A percentile compares a stretch with the other conserved stretches of the same genome.
These are phyloP conservation scores for Entomortierella parvispora DNA, from an alignment of 192 early-diverging fungal genomes.

Conservation along the genomic window DNA sequence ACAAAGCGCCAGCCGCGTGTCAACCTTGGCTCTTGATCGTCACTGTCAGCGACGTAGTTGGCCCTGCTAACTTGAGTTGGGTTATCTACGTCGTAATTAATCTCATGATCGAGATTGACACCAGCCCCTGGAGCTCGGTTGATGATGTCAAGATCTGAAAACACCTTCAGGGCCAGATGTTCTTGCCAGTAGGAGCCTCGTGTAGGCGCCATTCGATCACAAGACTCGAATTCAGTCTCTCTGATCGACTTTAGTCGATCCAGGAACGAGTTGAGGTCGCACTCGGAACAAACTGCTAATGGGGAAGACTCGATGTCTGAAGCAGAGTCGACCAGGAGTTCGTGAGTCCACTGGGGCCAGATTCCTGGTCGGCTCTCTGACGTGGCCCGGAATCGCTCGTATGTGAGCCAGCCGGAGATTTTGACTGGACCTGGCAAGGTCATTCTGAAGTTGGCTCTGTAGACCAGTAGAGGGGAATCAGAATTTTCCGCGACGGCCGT, in stretches of 20 bases:
- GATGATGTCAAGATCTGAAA: conserved; percentile 16
- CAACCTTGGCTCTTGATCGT: background rate
- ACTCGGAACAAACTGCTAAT: conserved; percentile 20
- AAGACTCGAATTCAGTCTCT: conserved; percentile 23
- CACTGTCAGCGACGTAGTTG: background rate
- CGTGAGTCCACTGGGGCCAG: conserved; percentile 44
- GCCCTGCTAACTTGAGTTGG: background rate
- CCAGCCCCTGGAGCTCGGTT: conserved; percentile 26
- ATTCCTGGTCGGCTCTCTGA: conserved; percentile 26
- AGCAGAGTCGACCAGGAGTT: conserved; percentile 11
- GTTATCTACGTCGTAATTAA: background rate
- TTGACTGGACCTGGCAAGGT: conserved; percentile 27
- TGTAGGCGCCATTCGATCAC: conserved; percentile 36
- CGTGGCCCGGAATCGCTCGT: conserved; percentile 26
- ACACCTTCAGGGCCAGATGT: conserved; percentile 19
- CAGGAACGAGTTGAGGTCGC: conserved; percentile 21
- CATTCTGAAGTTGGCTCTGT: conserved; percentile 39
- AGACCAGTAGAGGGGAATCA: conserved; percentile 6
- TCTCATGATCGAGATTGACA: background rate
- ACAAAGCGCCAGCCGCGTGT: conserved; percentile 45
- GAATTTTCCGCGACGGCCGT: background rate
- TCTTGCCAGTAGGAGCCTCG: conserved; percentile 40
- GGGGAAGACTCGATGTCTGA: conserved; percentile 1
- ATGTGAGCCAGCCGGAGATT: conserved; percentile 30
- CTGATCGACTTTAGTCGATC: conserved; percentile 9